Percentiles rank a stretch among this genome's conserved stretches.
Conservation (phyloP, 257 asterid species). For the Paulownia fortunei region DNA sequence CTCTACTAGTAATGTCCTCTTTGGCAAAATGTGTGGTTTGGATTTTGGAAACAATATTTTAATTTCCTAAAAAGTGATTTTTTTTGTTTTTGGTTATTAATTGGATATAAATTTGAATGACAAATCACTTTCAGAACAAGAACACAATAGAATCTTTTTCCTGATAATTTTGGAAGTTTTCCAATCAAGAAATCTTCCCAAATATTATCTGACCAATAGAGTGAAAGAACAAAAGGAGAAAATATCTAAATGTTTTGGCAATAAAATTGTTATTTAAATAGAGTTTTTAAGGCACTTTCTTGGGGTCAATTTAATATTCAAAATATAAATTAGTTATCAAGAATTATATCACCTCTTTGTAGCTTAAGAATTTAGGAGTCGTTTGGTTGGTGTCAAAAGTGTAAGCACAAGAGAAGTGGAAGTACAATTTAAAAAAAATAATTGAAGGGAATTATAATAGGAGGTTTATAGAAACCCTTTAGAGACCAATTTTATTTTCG, state of each 20-base stretch:
- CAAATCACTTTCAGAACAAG: conserved; percentile 27
- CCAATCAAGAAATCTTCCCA: conserved; percentile 30
- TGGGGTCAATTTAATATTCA: not conserved
- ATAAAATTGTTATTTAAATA: not conserved
- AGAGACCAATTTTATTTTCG: too few relatives aligned
- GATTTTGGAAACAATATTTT: not conserved
- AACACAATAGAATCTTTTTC: conserved; percentile 17
- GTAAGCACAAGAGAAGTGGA: too few relatives aligned
- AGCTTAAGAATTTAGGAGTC: not conserved
- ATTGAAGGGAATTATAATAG: too few relatives aligned
- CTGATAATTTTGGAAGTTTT: conserved; percentile 34
- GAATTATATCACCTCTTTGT: not conserved
- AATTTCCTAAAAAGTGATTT: conserved; percentile 17
- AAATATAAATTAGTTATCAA: not conserved
- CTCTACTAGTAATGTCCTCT: too few relatives aligned
- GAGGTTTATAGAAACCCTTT: too few relatives aligned
- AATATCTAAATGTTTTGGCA: not conserved
- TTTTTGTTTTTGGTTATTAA: too few relatives aligned
- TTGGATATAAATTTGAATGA: conserved; percentile 21
- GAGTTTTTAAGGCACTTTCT: not conserved
- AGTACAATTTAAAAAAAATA: too few relatives aligned
- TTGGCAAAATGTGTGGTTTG: not conserved
- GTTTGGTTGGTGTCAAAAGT: too few relatives aligned
- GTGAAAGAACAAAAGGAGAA: not conserved
- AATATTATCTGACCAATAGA: conserved; percentile 32